Percentiles rank a stretch among this genome's conserved stretches.
Conservation (phyloP, 345 rosid species). For the Hibiscus trionum region DNA sequence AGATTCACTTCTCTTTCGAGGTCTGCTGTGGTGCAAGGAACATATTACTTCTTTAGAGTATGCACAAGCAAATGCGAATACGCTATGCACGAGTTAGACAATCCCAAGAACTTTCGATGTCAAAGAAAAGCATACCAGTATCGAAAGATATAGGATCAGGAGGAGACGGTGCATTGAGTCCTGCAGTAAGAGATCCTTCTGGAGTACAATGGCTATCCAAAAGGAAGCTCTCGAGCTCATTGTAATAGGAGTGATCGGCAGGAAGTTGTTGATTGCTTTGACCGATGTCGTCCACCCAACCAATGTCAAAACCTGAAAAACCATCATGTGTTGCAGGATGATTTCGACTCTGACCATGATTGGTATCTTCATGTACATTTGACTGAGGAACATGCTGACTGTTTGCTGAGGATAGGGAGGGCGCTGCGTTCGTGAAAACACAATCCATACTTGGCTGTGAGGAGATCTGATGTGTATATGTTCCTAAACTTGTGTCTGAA, state of each 20-base stretch:
- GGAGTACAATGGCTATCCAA: slow-evolving; percentile 15
- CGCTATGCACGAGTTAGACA: slow-evolving; percentile 21
- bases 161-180: slow-evolving; percentile 13
- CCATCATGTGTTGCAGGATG: slow-evolving; percentile 1
- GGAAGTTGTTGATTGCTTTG: slow-evolving; percentile 21
- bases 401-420: slow-evolving; percentile 13
- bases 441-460: slow-evolving; percentile 12
- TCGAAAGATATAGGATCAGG: slow-evolving; percentile 28
- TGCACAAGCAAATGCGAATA: slow-evolving; percentile 5
- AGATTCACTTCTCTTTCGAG: slow-evolving; percentile 1
- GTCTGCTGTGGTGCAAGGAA: slow-evolving; percentile 1
- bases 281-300: slow-evolving; percentile 6
- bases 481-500: slow-evolving; percentile 12
- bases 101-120: slow-evolving; percentile 39
- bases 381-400: slow-evolving; percentile 14
- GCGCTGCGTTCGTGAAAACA: slow-evolving; percentile 9
- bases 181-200: slow-evolving; percentile 15
- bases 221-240: slow-evolving; percentile 9
- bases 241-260: background rate
- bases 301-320: slow-evolving; percentile 15
- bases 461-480: slow-evolving; percentile 16
- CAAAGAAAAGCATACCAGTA: slow-evolving; percentile 28
- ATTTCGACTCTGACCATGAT: slow-evolving; percentile 17
- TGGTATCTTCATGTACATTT: slow-evolving; percentile 4
- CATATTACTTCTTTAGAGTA: background rate